Percentiles rank a stretch among this genome's conserved stretches.
These are phyloP conservation scores for Anaeromyces robustus DNA, from an alignment of 192 early-diverging fungal species.

Conservation along the genomic window DNA sequence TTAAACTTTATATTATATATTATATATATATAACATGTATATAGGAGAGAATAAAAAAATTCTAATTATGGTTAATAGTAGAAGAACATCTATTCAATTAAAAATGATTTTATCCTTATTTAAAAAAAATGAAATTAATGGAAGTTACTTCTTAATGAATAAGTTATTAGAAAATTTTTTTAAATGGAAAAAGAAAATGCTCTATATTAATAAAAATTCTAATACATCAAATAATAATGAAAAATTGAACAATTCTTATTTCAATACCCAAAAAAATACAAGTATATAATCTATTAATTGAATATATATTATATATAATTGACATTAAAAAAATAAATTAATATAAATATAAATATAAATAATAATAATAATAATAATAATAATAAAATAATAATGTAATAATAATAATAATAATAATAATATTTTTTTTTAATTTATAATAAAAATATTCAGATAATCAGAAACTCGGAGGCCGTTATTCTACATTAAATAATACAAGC, in stretches of 20 bases:
- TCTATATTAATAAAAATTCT: constrained; percentile 18
- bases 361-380: too few species aligned
- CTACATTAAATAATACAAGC: neutral
- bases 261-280: neutral
- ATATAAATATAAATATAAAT: too few species aligned
- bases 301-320: neutral
- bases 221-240: constrained; percentile 1
- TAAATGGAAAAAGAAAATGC: constrained; percentile 48
- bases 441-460: neutral
- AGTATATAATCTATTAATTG: neutral
- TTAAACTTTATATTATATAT: too few species aligned
- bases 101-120: neutral
- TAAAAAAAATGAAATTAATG: neutral
- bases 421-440: too few species aligned
- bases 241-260: neutral
- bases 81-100: neutral
- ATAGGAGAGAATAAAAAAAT: neutral
- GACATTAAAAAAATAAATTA: neutral
- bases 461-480: neutral
- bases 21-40: constrained; percentile 13
- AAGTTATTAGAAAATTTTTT: constrained; percentile 53
- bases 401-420: too few species aligned
- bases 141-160: constrained; percentile 7
- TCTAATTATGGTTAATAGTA: neutral
- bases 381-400: too few species aligned